Evolutionary conservation across 768 basidiomycete genomes (phyloP).

Genomic region (Tephrocybe rancida): DNA sequence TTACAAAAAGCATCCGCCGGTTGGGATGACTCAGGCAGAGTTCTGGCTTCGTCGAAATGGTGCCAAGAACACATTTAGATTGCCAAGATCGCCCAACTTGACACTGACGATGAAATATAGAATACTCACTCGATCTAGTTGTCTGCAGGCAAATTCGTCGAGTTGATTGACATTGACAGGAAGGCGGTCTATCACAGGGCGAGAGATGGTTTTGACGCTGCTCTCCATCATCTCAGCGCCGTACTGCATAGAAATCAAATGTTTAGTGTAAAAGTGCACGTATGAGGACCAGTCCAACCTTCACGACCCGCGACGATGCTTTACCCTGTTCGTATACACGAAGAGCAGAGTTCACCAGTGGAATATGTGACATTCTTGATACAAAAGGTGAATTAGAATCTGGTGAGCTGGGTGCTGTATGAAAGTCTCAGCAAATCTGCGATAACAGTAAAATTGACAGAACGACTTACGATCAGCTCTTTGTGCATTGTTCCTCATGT

Average conservation of each 20-base stretch:
- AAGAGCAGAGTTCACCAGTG: slow-evolving; percentile 73
- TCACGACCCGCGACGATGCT: slow-evolving; percentile 81
- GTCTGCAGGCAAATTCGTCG: slow-evolving; percentile 88
- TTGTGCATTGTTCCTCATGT: slow-evolving; percentile 64
- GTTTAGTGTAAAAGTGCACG: slow-evolving; percentile 3
- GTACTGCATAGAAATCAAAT: slow-evolving; percentile 55
- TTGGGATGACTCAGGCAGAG: neutral
- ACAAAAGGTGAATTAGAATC: slow-evolving; percentile 36
- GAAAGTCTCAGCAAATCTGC: neutral
- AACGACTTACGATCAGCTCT: slow-evolving; percentile 14
- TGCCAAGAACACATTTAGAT: neutral
- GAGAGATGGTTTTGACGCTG: slow-evolving; percentile 77
- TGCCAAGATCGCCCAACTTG: neutral
- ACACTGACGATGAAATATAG: neutral
- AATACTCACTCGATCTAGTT: slow-evolving; percentile 75
- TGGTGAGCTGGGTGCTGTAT: slow-evolving; percentile 7
- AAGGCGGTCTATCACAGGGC: slow-evolving; percentile 79
- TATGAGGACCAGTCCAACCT: slow-evolving; percentile 46
- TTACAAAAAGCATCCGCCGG: neutral
- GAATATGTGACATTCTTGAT: slow-evolving; percentile 64
- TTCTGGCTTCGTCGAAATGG: neutral
- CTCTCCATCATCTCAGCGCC: slow-evolving; percentile 89
- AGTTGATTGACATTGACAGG: slow-evolving; percentile 74
- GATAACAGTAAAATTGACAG: neutral
- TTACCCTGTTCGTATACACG: slow-evolving; percentile 82